Conservation (phyloP, 2,329 filamentous ascomycete species). For the Epichloe typhina region DNA sequence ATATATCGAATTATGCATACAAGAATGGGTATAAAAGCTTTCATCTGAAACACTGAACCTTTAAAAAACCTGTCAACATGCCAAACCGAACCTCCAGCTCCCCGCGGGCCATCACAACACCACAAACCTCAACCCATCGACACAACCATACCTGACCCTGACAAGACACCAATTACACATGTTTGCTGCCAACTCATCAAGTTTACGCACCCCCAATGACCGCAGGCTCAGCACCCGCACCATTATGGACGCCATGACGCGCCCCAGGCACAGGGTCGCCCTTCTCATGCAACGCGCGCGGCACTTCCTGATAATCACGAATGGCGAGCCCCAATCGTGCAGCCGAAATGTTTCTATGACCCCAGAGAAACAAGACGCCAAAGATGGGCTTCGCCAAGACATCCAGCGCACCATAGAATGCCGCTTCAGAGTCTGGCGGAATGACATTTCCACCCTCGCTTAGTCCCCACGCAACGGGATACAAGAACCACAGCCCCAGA, state of each 20-base stretch:
- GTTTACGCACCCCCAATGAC: neutral
- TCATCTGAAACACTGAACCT: too few relatives aligned
- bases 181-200: too few relatives aligned
- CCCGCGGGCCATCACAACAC: too few relatives aligned
- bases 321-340: constrained; percentile 37
- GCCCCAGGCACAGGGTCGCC: neutral
- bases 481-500: constrained; percentile 37
- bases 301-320: constrained; percentile 20
- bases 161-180: too few relatives aligned
- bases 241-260: neutral
- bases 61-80: too few relatives aligned
- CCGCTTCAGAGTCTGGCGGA: constrained; percentile 49
- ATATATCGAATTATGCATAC: too few relatives aligned
- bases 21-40: too few relatives aligned
- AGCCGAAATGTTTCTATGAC: constrained; percentile 49
- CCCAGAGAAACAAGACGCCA: constrained; percentile 45
- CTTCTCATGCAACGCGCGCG: neutral
- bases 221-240: neutral
- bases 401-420: constrained; percentile 58
- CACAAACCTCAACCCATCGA: too few relatives aligned
- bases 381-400: constrained; percentile 52
- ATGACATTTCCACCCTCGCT: constrained; percentile 39
- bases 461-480: constrained; percentile 40
- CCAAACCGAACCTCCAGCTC: too few relatives aligned
- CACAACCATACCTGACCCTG: too few relatives aligned